Evolutionary conservation across 345 rosid genomes (phyloP).

Genomic region (Aquilaria sinensis): DNA sequence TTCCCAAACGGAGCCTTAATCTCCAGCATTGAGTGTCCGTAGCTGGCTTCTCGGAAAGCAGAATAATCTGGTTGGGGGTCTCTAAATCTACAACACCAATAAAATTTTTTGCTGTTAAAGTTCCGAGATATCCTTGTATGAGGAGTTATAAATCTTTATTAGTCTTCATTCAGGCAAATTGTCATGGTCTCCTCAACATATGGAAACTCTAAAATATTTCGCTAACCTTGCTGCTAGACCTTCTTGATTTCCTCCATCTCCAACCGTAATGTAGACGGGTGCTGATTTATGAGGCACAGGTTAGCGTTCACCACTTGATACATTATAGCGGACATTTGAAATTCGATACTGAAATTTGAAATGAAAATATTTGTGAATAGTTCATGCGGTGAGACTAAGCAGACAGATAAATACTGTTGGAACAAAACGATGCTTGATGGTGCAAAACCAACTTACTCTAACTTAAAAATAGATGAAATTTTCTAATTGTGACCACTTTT

Average conservation of each 20-base stretch:
- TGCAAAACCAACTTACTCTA: too few relatives aligned
- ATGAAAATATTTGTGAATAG: not conserved
- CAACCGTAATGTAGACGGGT: slow-evolving; percentile 83
- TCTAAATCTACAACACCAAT: slow-evolving; percentile 44
- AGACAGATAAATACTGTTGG: not conserved
- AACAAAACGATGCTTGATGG: too few relatives aligned
- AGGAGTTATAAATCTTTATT: too few relatives aligned
- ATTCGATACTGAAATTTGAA: slow-evolving; percentile 56
- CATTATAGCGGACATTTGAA: slow-evolving; percentile 68
- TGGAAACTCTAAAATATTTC: not conserved
- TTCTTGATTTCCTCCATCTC: slow-evolving; percentile 97
- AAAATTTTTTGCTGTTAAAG: not conserved
- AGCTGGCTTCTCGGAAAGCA: slow-evolving; percentile 94
- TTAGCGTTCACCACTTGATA: slow-evolving; percentile 54
- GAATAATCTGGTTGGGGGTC: slow-evolving; percentile 93
- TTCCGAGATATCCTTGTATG: not conserved
- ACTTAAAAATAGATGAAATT: not conserved
- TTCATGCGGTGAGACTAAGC: not conserved
- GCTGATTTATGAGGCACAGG: slow-evolving; percentile 77
- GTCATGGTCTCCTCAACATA: too few relatives aligned
- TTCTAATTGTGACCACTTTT: too few relatives aligned
- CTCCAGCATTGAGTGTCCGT: slow-evolving; percentile 83
- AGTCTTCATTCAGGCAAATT: too few relatives aligned
- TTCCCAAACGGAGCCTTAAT: too few relatives aligned
- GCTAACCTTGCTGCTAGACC: slow-evolving; percentile 77